Conservation (phyloP, 768 basidiomycete species). For the Porphyrellus cyaneotinctus region DNA sequence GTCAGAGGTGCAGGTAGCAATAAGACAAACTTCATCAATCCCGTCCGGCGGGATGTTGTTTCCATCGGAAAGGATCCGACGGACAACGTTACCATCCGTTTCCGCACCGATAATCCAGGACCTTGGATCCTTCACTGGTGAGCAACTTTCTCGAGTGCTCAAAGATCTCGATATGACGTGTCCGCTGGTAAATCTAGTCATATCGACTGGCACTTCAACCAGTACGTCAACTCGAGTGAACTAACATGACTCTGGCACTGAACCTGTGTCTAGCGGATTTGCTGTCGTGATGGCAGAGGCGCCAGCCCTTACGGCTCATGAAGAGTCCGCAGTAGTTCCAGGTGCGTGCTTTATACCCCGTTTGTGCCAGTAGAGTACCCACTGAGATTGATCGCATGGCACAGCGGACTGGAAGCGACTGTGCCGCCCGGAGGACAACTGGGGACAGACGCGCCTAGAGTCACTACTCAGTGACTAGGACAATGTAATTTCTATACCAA, state of each 20-base stretch:
- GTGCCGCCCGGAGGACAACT: neutral
- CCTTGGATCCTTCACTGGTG: slow-evolving; percentile 9
- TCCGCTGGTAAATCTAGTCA: neutral
- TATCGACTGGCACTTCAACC: neutral
- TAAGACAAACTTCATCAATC: slow-evolving; percentile 33
- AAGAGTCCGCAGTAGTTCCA: slow-evolving; percentile 3
- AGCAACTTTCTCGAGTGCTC: neutral
- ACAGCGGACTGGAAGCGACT: neutral
- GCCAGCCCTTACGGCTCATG: neutral
- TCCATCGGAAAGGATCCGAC: slow-evolving; percentile 20
- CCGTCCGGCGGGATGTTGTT: slow-evolving; percentile 33
- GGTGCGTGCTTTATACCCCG: neutral
- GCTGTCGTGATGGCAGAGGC: slow-evolving; percentile 27
- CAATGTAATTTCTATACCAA: too few relatives aligned
- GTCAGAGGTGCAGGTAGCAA: slow-evolving; percentile 30
- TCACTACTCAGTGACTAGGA: neutral
- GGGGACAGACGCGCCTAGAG: neutral
- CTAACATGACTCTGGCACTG: neutral
- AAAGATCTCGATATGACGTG: neutral
- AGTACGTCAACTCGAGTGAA: neutral
- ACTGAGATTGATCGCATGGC: neutral
- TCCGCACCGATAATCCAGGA: slow-evolving; percentile 42
- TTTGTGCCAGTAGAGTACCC: neutral
- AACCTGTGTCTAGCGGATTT: neutral
- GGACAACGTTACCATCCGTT: slow-evolving; percentile 53